Conservation (phyloP, 306 rosid species). For the Cicer chorassanicum region DNA sequence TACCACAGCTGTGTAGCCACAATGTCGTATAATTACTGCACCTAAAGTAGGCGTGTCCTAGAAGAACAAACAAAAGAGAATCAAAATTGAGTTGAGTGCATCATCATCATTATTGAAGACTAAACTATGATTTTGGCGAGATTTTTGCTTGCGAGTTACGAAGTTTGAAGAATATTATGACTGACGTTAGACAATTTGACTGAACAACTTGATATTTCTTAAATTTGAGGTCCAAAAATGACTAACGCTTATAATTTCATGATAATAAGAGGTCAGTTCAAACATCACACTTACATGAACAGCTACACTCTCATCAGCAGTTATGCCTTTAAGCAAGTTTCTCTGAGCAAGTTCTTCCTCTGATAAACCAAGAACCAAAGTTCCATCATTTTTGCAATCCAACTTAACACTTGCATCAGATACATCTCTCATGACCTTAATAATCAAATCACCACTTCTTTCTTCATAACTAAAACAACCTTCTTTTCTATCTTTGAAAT, state of each 20-base stretch:
- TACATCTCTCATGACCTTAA: constrained; percentile 78
- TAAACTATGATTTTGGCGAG: too few species aligned
- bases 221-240: too few species aligned
- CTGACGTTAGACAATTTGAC: too few species aligned
- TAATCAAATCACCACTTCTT: constrained; percentile 70
- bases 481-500: constrained; percentile 53
- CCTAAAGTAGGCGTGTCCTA: constrained; percentile 92
- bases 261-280: background rate
- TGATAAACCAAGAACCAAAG: constrained; percentile 71
- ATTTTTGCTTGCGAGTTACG: too few species aligned
- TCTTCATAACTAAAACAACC: constrained; percentile 61
- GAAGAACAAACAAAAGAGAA: constrained; percentile 49
- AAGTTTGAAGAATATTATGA: too few species aligned
- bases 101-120: background rate
- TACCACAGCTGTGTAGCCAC: constrained; percentile 97
- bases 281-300: constrained; percentile 77
- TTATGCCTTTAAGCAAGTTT: constrained; percentile 95
- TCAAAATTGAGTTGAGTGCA: constrained; percentile 17
- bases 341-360: constrained; percentile 78
- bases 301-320: constrained; percentile 98
- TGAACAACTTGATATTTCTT: too few species aligned
- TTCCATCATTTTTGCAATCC: constrained; percentile 89
- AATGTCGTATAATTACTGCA: constrained; percentile 79
- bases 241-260: too few species aligned
- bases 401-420: constrained; percentile 80